Conservation (phyloP, 176 grass and related monocot species). For the Coix lacrymajobi region DNA sequence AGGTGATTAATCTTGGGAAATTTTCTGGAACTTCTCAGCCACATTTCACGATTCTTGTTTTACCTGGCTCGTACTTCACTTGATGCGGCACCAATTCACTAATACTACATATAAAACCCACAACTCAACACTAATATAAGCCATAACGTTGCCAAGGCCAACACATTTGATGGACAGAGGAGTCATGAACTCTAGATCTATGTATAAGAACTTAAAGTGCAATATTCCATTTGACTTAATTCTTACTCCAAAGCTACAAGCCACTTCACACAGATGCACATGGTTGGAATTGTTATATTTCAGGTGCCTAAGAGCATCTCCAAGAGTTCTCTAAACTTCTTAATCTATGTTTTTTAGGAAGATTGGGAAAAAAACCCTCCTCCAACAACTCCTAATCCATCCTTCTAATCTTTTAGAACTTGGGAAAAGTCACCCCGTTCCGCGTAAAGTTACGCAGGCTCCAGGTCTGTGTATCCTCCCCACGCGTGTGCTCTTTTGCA, state of each 20-base stretch:
- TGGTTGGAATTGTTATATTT: not conserved
- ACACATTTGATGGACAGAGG: not conserved
- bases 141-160: not conserved
- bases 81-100: not conserved
- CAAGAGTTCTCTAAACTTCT: too few relatives aligned
- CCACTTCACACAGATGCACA: not conserved
- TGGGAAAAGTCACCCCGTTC: too few relatives aligned
- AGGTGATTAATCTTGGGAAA: not conserved
- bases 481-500: too few relatives aligned
- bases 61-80: not conserved
- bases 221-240: not conserved
- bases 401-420: too few relatives aligned
- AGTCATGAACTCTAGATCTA: not conserved
- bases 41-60: not conserved
- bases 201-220: not conserved
- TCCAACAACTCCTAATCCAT: too few relatives aligned
- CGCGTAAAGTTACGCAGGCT: too few relatives aligned
- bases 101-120: not conserved
- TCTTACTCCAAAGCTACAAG: not conserved
- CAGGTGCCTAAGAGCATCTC: too few relatives aligned
- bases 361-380: too few relatives aligned
- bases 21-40: not conserved
- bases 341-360: too few relatives aligned
- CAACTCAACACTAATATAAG: not conserved
- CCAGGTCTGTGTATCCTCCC: too few relatives aligned